Conservation (phyloP, 1,284 basidiomycete genomes). For the Schizophyllum amplum region DNA sequence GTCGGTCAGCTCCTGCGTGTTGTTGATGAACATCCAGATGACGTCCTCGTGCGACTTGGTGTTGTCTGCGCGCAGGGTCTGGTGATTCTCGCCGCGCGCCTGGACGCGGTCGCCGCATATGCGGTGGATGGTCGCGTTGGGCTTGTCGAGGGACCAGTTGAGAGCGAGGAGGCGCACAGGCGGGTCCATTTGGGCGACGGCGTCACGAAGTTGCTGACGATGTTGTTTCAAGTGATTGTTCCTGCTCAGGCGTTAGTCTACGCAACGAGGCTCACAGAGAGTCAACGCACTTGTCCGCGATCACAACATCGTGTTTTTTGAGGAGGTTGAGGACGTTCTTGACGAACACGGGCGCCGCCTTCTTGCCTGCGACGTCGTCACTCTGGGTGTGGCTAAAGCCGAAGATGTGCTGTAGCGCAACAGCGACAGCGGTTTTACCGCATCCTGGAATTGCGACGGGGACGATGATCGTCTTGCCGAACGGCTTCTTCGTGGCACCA, state of each 20-base stretch:
- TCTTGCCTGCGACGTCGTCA: constrained; percentile 83
- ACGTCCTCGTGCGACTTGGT: constrained; percentile 68
- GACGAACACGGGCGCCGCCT: constrained; percentile 70
- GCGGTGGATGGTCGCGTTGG: constrained; percentile 53
- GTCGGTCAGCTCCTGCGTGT: constrained; percentile 57
- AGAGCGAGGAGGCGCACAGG: constrained; percentile 72
- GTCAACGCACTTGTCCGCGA: constrained; percentile 74
- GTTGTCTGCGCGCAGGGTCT: constrained; percentile 61
- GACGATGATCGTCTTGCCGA: constrained; percentile 78
- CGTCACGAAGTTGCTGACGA: constrained; percentile 58
- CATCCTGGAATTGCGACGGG: constrained; percentile 91
- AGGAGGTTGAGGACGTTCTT: constrained; percentile 66
- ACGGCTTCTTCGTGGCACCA: constrained; percentile 26
- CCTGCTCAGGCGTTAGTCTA: constrained; percentile 30
- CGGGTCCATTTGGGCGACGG: constrained; percentile 31
- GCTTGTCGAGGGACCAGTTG: constrained; percentile 60
- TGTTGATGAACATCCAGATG: constrained; percentile 71
- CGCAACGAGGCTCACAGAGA: background rate
- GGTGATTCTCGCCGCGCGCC: constrained; percentile 76
- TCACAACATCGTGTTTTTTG: constrained; percentile 65
- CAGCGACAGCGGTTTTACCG: constrained; percentile 84
- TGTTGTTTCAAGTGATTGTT: constrained; percentile 86
- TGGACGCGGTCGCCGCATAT: constrained; percentile 73
- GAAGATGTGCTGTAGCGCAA: constrained; percentile 77
- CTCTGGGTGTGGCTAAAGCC: constrained; percentile 86